Base-by-base conservation (phyloP, 2,329 filamentous ascomycete genomes). In the Arthroderma uncinatum region DNA sequence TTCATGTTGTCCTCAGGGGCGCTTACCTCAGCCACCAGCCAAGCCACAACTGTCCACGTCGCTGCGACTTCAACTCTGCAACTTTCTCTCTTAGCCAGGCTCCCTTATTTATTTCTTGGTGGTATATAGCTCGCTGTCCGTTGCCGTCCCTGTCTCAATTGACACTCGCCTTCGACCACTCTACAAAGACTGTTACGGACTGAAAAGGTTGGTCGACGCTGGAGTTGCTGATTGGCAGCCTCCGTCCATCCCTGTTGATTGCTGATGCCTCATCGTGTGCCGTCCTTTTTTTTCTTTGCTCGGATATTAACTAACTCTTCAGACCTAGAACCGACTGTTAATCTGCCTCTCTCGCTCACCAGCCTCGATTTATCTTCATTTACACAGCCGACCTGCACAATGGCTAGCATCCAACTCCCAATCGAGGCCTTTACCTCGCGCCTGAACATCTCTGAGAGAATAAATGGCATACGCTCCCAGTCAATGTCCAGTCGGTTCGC, bases 381-480 rank as follows among this genome's bases (percentile, higher is more conserved):
- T 40, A n/a, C 25, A 34, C 10, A 42, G 23, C 19, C 16, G 23
- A 40, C 30, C 44, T 8, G 25, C 68, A 72, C 66, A 68, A 95
- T 95, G 90, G 80, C 87, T 65, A 84, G 89, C 72, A 89, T 97
- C 69, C 88, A 89, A 79, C 93, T 98, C 65, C 93, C 93, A 58
- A 79, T 97, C 67, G 91, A 95, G 73, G 83, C 86, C 68, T 76
- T 97, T 72, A 95, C 92, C 73, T 95, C 90, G 66, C 86, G 91
- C 66, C 82, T 97, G 72, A 93, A 93, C 76, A 76, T 95, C 61
- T 77, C 78, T 64, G 89, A 93, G 64, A 89, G 91, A 70, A 92
- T 97, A 76, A 83, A 88, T 65, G 83, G 85, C 69, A 79, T 96
- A 62, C 85, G 89, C 69, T 83, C 84, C 60, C 88, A 90, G 64